Percentiles rank a stretch among this genome's conserved stretches.
These are phyloP conservation scores for Melaleuca quinquenervia DNA, from an alignment of 345 rosid species.

Conservation along the genomic window DNA sequence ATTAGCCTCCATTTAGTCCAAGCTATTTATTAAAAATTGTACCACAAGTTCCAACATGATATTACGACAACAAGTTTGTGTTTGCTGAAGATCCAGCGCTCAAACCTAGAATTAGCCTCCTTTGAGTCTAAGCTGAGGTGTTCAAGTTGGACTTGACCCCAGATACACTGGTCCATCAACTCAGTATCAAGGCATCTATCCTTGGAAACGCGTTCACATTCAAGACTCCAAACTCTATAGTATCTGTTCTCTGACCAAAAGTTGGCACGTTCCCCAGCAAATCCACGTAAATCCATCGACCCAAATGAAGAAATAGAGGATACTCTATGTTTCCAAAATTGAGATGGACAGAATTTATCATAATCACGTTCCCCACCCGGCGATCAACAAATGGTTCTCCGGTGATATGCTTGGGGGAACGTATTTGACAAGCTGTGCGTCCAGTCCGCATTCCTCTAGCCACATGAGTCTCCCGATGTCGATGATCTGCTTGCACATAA, in stretches of 20 bases:
- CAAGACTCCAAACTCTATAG: background rate
- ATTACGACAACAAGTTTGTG: too few species aligned
- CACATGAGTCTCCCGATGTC: slow-evolving; percentile 79
- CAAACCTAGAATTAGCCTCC: background rate
- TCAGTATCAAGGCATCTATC: background rate
- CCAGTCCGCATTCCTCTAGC: slow-evolving; percentile 44
- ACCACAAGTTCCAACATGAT: too few species aligned
- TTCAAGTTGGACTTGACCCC: background rate
- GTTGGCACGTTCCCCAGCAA: background rate
- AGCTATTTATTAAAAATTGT: background rate
- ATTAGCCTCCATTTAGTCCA: background rate
- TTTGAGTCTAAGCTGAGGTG: background rate
- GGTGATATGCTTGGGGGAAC: slow-evolving; percentile 69
- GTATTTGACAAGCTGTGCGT: slow-evolving; percentile 55
- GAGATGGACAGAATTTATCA: background rate
- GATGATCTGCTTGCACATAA: slow-evolving; percentile 79
- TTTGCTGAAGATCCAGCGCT: background rate
- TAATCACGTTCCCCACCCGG: background rate
- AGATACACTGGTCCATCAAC: background rate
- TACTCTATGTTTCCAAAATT: background rate
- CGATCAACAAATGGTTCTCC: slow-evolving; percentile 68
- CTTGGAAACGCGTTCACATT: background rate
- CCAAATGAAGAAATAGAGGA: background rate
- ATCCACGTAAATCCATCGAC: background rate
- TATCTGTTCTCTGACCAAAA: background rate